Evolutionary conservation across 805 yeast genomes (phyloP).

Genomic region (Candida glaebosa): DNA sequence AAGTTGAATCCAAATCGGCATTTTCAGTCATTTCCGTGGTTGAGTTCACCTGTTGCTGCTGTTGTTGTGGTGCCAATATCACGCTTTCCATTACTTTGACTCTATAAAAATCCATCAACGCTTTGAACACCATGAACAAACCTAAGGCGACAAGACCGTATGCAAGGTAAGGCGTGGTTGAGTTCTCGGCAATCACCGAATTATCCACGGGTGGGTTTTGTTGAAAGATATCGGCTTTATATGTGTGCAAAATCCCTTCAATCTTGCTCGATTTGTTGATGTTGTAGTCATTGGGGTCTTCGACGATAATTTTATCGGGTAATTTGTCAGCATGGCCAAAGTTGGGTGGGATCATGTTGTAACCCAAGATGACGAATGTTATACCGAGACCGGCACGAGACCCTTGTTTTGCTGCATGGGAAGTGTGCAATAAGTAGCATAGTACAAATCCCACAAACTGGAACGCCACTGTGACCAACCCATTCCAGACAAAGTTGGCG

Average conservation of each 20-base stretch:
- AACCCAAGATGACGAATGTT: slow-evolving; percentile 70
- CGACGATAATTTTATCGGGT: slow-evolving; percentile 32
- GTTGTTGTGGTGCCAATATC: slow-evolving; percentile 47
- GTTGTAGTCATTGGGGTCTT: slow-evolving; percentile 32
- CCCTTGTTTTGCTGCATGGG: slow-evolving; percentile 96
- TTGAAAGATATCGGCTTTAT: slow-evolving; percentile 23
- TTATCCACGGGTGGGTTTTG: slow-evolving; percentile 9
- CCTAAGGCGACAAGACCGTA: slow-evolving; percentile 68
- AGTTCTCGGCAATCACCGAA: slow-evolving; percentile 1
- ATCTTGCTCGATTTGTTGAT: slow-evolving; percentile 25
- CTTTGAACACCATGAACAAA: slow-evolving; percentile 56
- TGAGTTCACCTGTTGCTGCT: slow-evolving; percentile 11
- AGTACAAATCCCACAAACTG: slow-evolving; percentile 90
- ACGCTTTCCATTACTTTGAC: slow-evolving; percentile 75
- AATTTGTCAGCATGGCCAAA: slow-evolving; percentile 33
- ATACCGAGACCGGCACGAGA: slow-evolving; percentile 88
- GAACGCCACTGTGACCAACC: slow-evolving; percentile 83
- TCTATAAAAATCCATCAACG: slow-evolving; percentile 66
- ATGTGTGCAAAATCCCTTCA: slow-evolving; percentile 26
- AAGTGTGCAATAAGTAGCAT: slow-evolving; percentile 87
- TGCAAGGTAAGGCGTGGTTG: slow-evolving; percentile 52
- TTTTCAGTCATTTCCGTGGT: slow-evolving; percentile 5
- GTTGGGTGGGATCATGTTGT: slow-evolving; percentile 35
- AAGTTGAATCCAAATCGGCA: slow-evolving; percentile 2
- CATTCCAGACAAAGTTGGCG: slow-evolving; percentile 88